A percentile compares a stretch with the other conserved stretches of the same genome.
These are phyloP conservation scores for Aspergillus mulundensis DNA, from an alignment of 495 filamentous ascomycete species.

Conservation along the genomic window DNA sequence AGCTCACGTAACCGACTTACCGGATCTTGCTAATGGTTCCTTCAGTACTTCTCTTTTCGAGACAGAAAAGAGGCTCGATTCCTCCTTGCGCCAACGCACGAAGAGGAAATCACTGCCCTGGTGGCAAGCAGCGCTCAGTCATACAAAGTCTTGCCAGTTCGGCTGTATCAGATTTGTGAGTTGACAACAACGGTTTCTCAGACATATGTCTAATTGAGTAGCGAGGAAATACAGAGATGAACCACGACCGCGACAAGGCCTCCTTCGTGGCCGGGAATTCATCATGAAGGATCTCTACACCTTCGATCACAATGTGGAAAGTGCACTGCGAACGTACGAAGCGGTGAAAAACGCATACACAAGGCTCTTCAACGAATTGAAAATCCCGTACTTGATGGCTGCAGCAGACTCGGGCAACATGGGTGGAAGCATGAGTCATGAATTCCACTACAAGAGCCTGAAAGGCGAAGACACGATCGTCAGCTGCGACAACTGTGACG, in stretches of 20 bases:
- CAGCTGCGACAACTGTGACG: constrained; percentile 67
- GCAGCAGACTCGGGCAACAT: constrained; percentile 94
- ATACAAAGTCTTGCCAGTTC: constrained; percentile 79
- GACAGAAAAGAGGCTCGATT: constrained; percentile 74
- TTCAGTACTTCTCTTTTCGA: constrained; percentile 70
- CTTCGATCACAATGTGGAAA: constrained; percentile 65
- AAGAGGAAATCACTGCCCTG: constrained; percentile 89
- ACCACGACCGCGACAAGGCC: constrained; percentile 76
- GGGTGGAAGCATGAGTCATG: constrained; percentile 88
- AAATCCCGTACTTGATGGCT: constrained; percentile 77
- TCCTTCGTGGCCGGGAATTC: constrained; percentile 89
- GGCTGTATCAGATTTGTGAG: constrained; percentile 86
- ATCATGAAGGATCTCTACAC: constrained; percentile 99
- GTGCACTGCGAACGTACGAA: constrained; percentile 73
- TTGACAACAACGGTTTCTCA: background rate
- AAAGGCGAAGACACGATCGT: constrained; percentile 85
- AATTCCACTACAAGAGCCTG: constrained; percentile 79
- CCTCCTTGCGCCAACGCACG: constrained; percentile 87
- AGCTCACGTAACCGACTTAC: background rate
- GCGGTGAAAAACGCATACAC: constrained; percentile 67
- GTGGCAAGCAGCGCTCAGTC: constrained; percentile 71
- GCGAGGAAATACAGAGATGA: constrained; percentile 95
- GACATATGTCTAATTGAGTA: constrained; percentile 25
- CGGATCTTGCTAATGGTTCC: constrained; percentile 14
- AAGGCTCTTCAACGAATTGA: constrained; percentile 74